Evolutionary conservation across 176 grass and related monocot species (phyloP).

Genomic region (Cenchrus purpureus): DNA sequence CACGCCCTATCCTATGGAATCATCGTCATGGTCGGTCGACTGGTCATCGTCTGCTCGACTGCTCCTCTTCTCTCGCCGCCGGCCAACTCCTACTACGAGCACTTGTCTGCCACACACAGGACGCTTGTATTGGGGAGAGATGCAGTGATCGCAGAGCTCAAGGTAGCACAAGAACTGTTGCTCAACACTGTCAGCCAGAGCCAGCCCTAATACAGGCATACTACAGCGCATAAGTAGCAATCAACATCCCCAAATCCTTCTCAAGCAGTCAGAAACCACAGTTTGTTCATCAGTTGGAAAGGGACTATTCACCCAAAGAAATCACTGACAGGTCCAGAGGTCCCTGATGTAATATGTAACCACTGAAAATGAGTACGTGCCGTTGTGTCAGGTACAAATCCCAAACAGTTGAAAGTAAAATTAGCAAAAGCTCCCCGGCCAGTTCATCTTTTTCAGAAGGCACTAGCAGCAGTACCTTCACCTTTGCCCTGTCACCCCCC

Average conservation of each 20-base stretch:
- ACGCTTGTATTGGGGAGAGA: not conserved
- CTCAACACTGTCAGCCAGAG: not conserved
- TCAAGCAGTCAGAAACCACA: not conserved
- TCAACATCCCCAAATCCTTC: not conserved
- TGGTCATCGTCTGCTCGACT: not conserved
- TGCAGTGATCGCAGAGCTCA: not conserved
- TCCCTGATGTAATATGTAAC: not conserved
- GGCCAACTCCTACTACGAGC: not conserved
- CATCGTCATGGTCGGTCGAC: not conserved
- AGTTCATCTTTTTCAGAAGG: not conserved
- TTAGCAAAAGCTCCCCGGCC: not conserved
- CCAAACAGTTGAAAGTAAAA: not conserved
- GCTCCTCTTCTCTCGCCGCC: not conserved
- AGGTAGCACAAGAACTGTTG: not conserved
- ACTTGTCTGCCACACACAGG: not conserved
- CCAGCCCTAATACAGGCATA: no score
- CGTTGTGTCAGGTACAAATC: not conserved
- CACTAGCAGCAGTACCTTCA: not conserved
- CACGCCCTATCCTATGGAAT: not conserved
- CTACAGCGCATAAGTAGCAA: not conserved
- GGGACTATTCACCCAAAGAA: slow-evolving; percentile 10
- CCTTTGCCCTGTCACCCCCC: not conserved
- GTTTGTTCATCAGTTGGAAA: not conserved
- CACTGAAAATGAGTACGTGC: not conserved
- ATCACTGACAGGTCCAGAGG: not conserved